Conservation (phyloP, 2,329 filamentous ascomycete species). For the Rhynchosporium secalis region DNA sequence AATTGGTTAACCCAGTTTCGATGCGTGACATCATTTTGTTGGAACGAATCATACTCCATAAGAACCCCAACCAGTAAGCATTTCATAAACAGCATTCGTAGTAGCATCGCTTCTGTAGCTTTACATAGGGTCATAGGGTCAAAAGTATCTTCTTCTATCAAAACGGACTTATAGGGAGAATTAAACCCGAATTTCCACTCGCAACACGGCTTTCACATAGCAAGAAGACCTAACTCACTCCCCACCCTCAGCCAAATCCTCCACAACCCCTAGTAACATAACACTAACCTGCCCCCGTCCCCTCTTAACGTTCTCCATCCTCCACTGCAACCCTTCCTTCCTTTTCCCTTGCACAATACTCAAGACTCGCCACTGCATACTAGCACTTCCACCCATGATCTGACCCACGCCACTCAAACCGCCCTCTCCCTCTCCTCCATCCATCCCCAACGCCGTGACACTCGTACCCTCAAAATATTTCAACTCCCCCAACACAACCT, state of each 20-base stretch:
- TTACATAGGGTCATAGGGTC: too few relatives aligned
- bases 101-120: too few relatives aligned
- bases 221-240: background rate
- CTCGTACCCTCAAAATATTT: background rate
- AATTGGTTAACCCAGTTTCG: too few relatives aligned
- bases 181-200: too few relatives aligned
- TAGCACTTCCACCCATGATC: background rate
- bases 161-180: too few relatives aligned
- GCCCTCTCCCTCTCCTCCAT: background rate
- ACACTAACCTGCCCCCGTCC: conserved; percentile 2
- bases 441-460: background rate
- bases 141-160: too few relatives aligned
- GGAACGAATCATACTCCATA: too few relatives aligned
- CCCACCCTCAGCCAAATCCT: background rate
- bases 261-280: conserved; percentile 1
- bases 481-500: conserved; percentile 1
- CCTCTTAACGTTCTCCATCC: conserved; percentile 10
- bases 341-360: conserved; percentile 4
- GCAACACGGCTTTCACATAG: too few relatives aligned
- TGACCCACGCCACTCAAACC: too few relatives aligned
- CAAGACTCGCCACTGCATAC: conserved; percentile 12
- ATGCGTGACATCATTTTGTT: too few relatives aligned
- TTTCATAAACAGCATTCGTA: too few relatives aligned
- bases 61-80: too few relatives aligned
- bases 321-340: background rate